Percentiles rank a stretch among this genome's conserved stretches.
phyloP scores from a whole-genome alignment of 2,329 filamentous ascomycete species.

The Epichloe brachyelytri region DNA sequence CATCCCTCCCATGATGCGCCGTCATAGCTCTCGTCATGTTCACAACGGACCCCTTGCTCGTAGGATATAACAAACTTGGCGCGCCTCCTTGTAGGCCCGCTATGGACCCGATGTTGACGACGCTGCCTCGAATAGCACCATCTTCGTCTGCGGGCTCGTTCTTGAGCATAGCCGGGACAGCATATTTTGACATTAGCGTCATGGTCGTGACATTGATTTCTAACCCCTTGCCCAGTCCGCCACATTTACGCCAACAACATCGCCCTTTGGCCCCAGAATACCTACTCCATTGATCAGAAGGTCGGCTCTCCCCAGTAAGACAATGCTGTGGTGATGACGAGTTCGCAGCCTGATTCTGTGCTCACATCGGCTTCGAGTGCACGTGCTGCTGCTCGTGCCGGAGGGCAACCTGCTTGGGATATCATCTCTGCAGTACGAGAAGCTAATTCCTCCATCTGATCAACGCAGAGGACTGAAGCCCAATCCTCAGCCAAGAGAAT shows the following conservation, averaged over 20 bases:
- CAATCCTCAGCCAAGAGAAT: conserved; percentile 48
- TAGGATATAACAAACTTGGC: conserved; percentile 32
- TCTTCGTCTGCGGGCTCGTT: conserved; percentile 24
- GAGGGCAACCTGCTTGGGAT: conserved; percentile 16
- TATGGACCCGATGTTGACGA: conserved; percentile 52
- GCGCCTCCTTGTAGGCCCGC: conserved; percentile 38
- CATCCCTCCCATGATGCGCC: not conserved
- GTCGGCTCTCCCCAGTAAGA: conserved; percentile 42
- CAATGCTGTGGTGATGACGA: conserved; percentile 27
- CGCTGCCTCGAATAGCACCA: conserved; percentile 32
- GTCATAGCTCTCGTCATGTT: conserved; percentile 41
- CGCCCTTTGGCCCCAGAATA: conserved; percentile 43
- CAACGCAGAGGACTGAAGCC: conserved; percentile 44
- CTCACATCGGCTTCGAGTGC: conserved; percentile 43
- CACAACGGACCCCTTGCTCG: conserved; percentile 34
- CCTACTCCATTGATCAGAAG: conserved; percentile 56
- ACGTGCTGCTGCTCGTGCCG: conserved; percentile 16
- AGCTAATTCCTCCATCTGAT: conserved; percentile 36
- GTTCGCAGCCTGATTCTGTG: conserved; percentile 34
- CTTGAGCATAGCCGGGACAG: conserved; percentile 44
- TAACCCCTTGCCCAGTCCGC: conserved; percentile 40
- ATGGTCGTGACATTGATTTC: conserved; percentile 52
- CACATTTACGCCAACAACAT: conserved; percentile 48
- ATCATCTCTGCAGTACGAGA: conserved; percentile 38
- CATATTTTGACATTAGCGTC: conserved; percentile 50